A percentile compares a stretch with the other conserved stretches of the same genome.
Conservation (phyloP, 202 grass and related monocot genomes). For the Digitaria exilis region DNA sequence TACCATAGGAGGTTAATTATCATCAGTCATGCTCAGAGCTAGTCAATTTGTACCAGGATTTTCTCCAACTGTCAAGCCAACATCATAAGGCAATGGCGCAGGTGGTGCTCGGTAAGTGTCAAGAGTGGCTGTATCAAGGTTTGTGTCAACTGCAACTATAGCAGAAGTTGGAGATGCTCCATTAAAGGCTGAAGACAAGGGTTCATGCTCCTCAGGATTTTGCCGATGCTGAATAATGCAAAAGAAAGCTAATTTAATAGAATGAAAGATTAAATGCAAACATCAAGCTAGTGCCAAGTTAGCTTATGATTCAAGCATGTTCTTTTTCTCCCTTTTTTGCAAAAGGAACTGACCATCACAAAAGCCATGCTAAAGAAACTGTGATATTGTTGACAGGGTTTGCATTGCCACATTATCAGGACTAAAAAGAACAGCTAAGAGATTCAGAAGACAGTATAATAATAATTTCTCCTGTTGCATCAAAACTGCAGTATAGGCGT, state of each 20-base stretch:
- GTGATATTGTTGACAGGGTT: neutral
- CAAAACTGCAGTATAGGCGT: neutral
- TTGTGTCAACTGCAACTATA: slow-evolving; percentile 67
- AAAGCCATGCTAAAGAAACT: neutral
- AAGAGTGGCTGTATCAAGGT: slow-evolving; percentile 75
- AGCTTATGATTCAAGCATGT: neutral
- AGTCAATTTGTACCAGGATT: slow-evolving; percentile 45
- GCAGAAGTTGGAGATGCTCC: slow-evolving; percentile 51
- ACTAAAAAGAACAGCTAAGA: neutral
- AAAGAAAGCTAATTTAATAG: slow-evolving; percentile 32
- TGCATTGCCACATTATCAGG: slow-evolving; percentile 7
- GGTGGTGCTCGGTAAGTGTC: slow-evolving; percentile 82
- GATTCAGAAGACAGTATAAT: neutral
- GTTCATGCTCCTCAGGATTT: slow-evolving; percentile 64
- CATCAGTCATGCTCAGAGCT: neutral
- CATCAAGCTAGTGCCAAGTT: neutral
- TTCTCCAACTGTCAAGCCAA: slow-evolving; percentile 42
- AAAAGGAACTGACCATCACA: neutral
- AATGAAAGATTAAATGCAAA: neutral
- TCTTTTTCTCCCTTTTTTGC: neutral
- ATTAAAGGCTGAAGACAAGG: slow-evolving; percentile 60
- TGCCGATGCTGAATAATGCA: slow-evolving; percentile 58
- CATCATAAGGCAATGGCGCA: slow-evolving; percentile 86
- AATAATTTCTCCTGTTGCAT: neutral
- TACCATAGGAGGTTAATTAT: slow-evolving; percentile 1